These are phyloP conservation scores for Aspergillus avenaceus DNA, from an alignment of 495 filamentous ascomycete genomes.

Conservation along the genomic window DNA sequence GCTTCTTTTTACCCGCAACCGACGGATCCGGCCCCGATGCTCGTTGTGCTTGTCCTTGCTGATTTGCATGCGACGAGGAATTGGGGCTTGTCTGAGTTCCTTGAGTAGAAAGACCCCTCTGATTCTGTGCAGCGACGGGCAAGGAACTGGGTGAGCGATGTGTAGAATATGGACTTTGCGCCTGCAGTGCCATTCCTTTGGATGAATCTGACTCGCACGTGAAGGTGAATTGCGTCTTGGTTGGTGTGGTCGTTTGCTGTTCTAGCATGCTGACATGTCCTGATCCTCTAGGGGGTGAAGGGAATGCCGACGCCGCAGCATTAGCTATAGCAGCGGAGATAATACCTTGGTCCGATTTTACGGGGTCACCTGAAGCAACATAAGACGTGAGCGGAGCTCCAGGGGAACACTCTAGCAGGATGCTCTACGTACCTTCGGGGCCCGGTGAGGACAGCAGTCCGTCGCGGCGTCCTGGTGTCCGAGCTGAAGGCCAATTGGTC, in stretches of 20 bases:
- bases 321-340: slow-evolving; percentile 89
- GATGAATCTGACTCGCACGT: slow-evolving; percentile 75
- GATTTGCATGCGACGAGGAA: slow-evolving; percentile 33
- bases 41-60: slow-evolving; percentile 31
- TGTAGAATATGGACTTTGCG: slow-evolving; percentile 30
- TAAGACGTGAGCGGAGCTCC: slow-evolving; percentile 5
- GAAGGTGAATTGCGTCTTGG: slow-evolving; percentile 87
- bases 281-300: slow-evolving; percentile 55
- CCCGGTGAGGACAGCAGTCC: slow-evolving; percentile 35
- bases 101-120: slow-evolving; percentile 49
- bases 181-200: slow-evolving; percentile 55
- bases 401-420: not conserved
- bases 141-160: slow-evolving; percentile 34
- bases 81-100: slow-evolving; percentile 60
- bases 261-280: slow-evolving; percentile 75
- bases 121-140: slow-evolving; percentile 22
- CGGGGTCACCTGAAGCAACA: slow-evolving; percentile 25
- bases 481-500: slow-evolving; percentile 31
- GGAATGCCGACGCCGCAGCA: slow-evolving; percentile 69
- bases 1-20: slow-evolving; percentile 47
- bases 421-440: slow-evolving; percentile 28
- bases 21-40: slow-evolving; percentile 29
- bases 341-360: slow-evolving; percentile 61
- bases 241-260: slow-evolving; percentile 58
- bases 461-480: slow-evolving; percentile 35